Base-by-base conservation (phyloP, 108 stramenopile species). In the Cyclotella choctawhatcheeana region DNA sequence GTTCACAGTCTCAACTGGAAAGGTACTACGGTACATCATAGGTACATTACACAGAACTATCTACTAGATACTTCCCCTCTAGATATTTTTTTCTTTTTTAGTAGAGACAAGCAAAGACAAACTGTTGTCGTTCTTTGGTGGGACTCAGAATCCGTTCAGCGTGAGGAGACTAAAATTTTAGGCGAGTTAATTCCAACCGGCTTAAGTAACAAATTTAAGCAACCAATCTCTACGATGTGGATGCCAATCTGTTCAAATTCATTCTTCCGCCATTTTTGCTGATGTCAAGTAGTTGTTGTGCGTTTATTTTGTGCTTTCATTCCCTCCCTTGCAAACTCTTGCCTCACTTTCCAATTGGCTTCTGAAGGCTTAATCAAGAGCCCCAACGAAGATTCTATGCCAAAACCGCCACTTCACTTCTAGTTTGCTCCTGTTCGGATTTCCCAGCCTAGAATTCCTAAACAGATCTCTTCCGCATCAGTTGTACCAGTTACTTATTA, bases 181-280 rank as follows among this genome's bases (percentile, higher is more conserved):
- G 51, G 51, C 51, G 51, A 52, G n/a, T n/a, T 52, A 22, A 52
- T 52, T 52, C 51, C 22, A 24, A 2, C 8, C n/a, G 24, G 51
- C 51, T 22, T 52, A 52, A 52, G 24, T 22, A 22, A 22, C 10
- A 52, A 18, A 17, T 1, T 10, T 52, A 10, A 24, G 20, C n/a
- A 24, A 10, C 51, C 51, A 52, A n/a, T 22, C 2, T 52, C n/a
- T n/a, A 22, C 51, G 24, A 22, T 56, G 55, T 56, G 1, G 27
- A 30, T 31, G 55, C 55, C 55, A 30, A 31, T 30, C 29, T 31
- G 20, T 30, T 56, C 55, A 56, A 56, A 56, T 18, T 8, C 13
- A 31, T 30, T 12, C 29, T 56, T 56, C 53, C 47, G 47, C 8
- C 47, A 48, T n/a, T 48, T 48, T 48, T 48, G 12, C 12, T 48